phyloP scores from a whole-genome alignment of 768 basidiomycete genomes.

The Amyloporia xantha region DNA sequence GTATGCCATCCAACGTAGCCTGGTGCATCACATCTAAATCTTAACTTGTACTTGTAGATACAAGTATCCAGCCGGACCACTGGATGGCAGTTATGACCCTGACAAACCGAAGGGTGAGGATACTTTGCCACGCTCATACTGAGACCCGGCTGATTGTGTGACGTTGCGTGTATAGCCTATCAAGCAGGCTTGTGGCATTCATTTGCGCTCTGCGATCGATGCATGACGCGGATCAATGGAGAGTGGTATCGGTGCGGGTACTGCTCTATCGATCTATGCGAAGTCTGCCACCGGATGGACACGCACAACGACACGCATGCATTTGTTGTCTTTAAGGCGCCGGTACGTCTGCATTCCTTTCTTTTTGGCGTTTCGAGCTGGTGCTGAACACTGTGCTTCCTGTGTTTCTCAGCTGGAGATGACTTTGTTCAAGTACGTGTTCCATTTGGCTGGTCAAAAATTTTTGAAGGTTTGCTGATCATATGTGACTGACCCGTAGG shows the following conservation, averaged over 20 bases:
- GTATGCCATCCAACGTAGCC: too few relatives aligned
- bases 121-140: not conserved
- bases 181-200: constrained; percentile 52
- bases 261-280: constrained; percentile 84
- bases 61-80: constrained; percentile 52
- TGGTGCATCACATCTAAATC: constrained; percentile 28
- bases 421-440: not conserved
- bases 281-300: constrained; percentile 71
- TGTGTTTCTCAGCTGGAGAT: not conserved
- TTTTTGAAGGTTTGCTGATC: not conserved
- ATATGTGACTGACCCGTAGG: not conserved
- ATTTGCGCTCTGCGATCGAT: constrained; percentile 79
- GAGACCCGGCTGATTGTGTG: not conserved
- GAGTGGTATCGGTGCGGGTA: constrained; percentile 90
- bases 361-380: not conserved
- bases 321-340: constrained; percentile 84
- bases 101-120: constrained; percentile 52
- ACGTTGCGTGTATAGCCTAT: constrained; percentile 42
- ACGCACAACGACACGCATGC: constrained; percentile 79
- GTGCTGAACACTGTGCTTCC: too few relatives aligned
- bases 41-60: constrained; percentile 43
- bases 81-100: constrained; percentile 29
- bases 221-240: constrained; percentile 76
- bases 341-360: constrained; percentile 31
- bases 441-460: not conserved